Conservation (phyloP, 495 filamentous ascomycete genomes). For the Terfezia boudieri region DNA sequence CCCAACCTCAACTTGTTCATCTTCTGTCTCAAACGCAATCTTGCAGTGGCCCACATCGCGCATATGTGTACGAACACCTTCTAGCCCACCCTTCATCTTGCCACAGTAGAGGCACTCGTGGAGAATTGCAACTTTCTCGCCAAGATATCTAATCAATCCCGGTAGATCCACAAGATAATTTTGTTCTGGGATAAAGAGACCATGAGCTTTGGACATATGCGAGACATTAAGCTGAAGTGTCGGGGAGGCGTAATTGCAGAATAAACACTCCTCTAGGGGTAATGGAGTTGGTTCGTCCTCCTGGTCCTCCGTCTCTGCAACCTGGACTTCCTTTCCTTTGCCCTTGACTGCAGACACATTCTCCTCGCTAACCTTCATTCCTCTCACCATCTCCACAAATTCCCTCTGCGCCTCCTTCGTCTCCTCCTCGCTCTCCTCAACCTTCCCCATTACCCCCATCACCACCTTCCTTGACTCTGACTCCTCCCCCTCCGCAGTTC, state of each 20-base stretch:
- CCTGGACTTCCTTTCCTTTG: conserved; percentile 8
- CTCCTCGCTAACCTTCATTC: conserved; percentile 41
- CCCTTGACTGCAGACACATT: conserved; percentile 21
- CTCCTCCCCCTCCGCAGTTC: conserved; percentile 40
- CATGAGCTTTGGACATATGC: conserved; percentile 83
- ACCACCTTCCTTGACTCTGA: neutral
- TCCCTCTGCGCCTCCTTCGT: conserved; percentile 45
- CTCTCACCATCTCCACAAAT: conserved; percentile 55
- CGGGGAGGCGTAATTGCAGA: conserved; percentile 66
- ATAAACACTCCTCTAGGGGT: conserved; percentile 51
- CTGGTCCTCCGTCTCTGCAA: conserved; percentile 8
- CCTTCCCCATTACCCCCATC: neutral
- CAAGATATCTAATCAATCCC: conserved; percentile 54
- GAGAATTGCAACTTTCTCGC: conserved; percentile 49
- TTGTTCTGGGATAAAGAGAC: conserved; percentile 87
- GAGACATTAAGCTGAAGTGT: conserved; percentile 46
- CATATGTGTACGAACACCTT: conserved; percentile 83
- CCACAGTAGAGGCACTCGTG: conserved; percentile 72
- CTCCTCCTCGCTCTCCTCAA: conserved; percentile 13
- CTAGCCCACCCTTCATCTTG: conserved; percentile 45
- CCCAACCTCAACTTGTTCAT: conserved; percentile 86
- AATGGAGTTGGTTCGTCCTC: conserved; percentile 17
- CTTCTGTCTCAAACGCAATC: conserved; percentile 75
- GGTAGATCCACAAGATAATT: conserved; percentile 58
- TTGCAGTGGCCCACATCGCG: conserved; percentile 88